Conservation (phyloP, 1,284 basidiomycete species). For the Porodaedalea pini region DNA sequence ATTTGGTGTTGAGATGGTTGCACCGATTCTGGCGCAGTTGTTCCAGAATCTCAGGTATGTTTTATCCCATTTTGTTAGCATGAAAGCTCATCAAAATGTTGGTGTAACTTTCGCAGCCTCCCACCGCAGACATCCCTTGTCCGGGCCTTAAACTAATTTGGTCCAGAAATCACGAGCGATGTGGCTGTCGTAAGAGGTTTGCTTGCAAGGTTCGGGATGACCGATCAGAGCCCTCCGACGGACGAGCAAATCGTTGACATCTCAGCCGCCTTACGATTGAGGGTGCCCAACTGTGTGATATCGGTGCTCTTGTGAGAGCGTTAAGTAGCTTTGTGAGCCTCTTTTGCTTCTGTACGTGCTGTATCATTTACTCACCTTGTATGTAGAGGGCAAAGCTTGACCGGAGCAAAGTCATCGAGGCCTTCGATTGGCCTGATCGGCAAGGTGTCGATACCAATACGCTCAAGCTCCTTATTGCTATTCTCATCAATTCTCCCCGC, state of each 20-base stretch:
- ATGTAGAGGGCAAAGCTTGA: conserved; percentile 59
- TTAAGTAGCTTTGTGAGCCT: conserved; percentile 62
- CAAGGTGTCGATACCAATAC: conserved; percentile 80
- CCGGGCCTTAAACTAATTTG: conserved; percentile 69
- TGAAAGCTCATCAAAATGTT: background rate
- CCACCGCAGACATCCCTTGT: conserved; percentile 63
- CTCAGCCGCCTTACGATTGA: conserved; percentile 67
- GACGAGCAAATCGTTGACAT: conserved; percentile 65
- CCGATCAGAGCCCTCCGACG: conserved; percentile 63
- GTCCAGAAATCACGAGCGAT: conserved; percentile 72
- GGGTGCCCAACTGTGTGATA: conserved; percentile 67
- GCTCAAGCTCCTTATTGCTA: conserved; percentile 75
- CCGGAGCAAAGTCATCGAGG: conserved; percentile 76
- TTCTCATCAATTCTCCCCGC: conserved; percentile 68
- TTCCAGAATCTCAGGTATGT: conserved; percentile 49
- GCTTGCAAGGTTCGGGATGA: conserved; percentile 67
- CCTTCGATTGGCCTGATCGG: conserved; percentile 76
- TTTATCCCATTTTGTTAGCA: conserved; percentile 15
- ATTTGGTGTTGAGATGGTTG: conserved; percentile 57
- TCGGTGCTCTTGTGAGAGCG: conserved; percentile 71
- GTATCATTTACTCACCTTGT: conserved; percentile 23
- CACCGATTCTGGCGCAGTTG: conserved; percentile 49
- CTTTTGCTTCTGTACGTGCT: background rate
- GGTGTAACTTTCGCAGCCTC: conserved; percentile 43
- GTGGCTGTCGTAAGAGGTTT: conserved; percentile 65